Percentiles rank a stretch among this genome's conserved stretches.
Evolutionary conservation across 345 rosid genomes (phyloP).

Genomic region (Pistacia vera): DNA sequence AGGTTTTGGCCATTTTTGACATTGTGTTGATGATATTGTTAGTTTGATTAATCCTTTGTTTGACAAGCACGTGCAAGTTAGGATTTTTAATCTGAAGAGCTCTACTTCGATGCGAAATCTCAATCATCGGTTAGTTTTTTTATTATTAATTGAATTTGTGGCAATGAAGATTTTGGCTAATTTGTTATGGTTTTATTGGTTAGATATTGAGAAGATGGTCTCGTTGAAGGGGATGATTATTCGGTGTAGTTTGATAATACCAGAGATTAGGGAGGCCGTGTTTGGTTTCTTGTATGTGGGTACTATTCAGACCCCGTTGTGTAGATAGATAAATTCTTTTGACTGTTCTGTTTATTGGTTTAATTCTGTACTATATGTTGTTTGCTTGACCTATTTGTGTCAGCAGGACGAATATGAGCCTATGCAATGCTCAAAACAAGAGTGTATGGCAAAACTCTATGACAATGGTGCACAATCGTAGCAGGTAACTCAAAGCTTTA

Average conservation of each 20-base stretch:
- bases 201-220: constrained; percentile 98
- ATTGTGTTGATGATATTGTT: constrained; percentile 90
- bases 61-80: constrained; percentile 89
- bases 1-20: constrained; percentile 92
- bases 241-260: constrained; percentile 90
- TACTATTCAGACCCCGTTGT: constrained; percentile 78
- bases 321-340: constrained; percentile 61
- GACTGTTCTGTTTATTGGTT: constrained; percentile 13
- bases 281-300: constrained; percentile 92
- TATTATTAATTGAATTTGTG: constrained; percentile 2
- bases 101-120: constrained; percentile 90
- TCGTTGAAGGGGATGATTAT: constrained; percentile 95
- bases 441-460: constrained; percentile 91
- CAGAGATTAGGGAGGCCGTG: constrained; percentile 94
- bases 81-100: constrained; percentile 71
- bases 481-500: constrained; percentile 58
- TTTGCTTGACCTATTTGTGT: constrained; percentile 15
- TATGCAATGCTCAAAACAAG: constrained; percentile 67
- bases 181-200: constrained; percentile 20
- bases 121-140: constrained; percentile 72
- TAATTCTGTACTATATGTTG: neutral
- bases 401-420: constrained; percentile 86
- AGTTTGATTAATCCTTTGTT: constrained; percentile 69
- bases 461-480: constrained; percentile 82
- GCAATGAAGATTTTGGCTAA: constrained; percentile 10